Conservation (phyloP, 192 early-diverging fungal species). For the Allomyces arbusculus region DNA sequence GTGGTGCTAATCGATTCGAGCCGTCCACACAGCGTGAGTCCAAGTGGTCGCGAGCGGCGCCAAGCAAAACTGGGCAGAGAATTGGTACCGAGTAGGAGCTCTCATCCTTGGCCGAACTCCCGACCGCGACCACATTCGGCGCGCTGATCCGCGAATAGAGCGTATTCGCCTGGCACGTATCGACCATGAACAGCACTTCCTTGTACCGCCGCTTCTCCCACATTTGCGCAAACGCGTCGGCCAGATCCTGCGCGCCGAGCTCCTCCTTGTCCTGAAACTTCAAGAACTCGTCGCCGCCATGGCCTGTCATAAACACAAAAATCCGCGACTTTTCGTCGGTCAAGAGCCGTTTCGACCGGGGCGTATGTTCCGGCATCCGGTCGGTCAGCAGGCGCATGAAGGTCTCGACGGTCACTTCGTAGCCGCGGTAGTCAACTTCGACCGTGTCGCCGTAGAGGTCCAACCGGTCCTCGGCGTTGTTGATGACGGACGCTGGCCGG, state of each 20-base stretch:
- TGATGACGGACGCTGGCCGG: constrained; percentile 79
- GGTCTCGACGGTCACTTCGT: constrained; percentile 97
- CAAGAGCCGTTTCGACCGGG: constrained; percentile 79
- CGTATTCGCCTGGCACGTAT: constrained; percentile 96
- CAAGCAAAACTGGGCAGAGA: too few relatives aligned
- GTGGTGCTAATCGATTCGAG: constrained; percentile 38
- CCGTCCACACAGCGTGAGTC: too few relatives aligned
- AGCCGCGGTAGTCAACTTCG: constrained; percentile 96
- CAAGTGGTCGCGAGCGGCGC: too few relatives aligned
- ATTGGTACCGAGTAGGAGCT: constrained; percentile 83
- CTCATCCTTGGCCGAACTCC: constrained; percentile 63
- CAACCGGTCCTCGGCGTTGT: constrained; percentile 54
- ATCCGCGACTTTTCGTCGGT: constrained; percentile 93
- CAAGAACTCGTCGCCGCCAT: constrained; percentile 95
- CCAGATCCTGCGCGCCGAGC: constrained; percentile 83
- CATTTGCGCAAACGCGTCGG: constrained; percentile 96
- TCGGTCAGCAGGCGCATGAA: constrained; percentile 90
- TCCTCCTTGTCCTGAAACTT: constrained; percentile 99
- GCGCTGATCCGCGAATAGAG: constrained; percentile 87
- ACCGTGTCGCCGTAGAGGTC: constrained; percentile 94
- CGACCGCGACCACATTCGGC: constrained; percentile 81
- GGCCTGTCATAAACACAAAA: constrained; percentile 95
- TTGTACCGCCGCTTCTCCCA: constrained; percentile 86
- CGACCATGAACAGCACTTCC: constrained; percentile 96
- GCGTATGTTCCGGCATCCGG: constrained; percentile 64